phyloP scores from a whole-genome alignment of 2,329 filamentous ascomycete genomes.

The Exophiala sideris region DNA sequence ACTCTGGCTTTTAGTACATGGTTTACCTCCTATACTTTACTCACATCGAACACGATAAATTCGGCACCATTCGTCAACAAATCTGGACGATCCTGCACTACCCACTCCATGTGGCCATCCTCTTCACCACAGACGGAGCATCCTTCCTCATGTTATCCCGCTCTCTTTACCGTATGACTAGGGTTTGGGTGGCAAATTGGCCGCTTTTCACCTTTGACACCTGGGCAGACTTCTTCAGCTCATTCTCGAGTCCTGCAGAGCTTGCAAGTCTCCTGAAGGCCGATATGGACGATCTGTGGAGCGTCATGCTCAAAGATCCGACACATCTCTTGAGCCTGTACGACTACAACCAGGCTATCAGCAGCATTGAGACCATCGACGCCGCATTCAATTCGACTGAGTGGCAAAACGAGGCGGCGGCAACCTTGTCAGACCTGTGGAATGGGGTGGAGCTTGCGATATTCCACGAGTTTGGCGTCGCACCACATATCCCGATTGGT shows the following conservation, averaged over 20 bases:
- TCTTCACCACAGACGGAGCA: constrained; percentile 58
- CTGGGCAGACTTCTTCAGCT: neutral
- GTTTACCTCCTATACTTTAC: constrained; percentile 63
- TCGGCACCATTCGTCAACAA: constrained; percentile 56
- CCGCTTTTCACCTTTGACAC: neutral
- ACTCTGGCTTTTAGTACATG: constrained; percentile 40
- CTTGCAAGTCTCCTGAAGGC: neutral
- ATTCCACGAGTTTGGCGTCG: constrained; percentile 1
- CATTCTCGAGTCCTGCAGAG: neutral
- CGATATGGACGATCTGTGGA: neutral
- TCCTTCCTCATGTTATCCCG: constrained; percentile 10
- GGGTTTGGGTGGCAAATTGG: neutral
- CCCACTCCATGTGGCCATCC: constrained; percentile 61
- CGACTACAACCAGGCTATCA: neutral
- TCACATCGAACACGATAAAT: constrained; percentile 49
- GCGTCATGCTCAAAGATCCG: neutral
- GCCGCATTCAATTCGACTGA: neutral
- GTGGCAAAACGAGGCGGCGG: neutral
- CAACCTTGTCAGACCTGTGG: neutral
- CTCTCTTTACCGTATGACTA: neutral
- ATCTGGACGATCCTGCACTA: constrained; percentile 52
- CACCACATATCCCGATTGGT: neutral
- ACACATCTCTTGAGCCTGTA: neutral
- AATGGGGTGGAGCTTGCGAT: neutral
- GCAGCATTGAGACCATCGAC: neutral